Evolutionary conservation across 306 rosid species (phyloP).

Genomic region (Pueraria montana): DNA sequence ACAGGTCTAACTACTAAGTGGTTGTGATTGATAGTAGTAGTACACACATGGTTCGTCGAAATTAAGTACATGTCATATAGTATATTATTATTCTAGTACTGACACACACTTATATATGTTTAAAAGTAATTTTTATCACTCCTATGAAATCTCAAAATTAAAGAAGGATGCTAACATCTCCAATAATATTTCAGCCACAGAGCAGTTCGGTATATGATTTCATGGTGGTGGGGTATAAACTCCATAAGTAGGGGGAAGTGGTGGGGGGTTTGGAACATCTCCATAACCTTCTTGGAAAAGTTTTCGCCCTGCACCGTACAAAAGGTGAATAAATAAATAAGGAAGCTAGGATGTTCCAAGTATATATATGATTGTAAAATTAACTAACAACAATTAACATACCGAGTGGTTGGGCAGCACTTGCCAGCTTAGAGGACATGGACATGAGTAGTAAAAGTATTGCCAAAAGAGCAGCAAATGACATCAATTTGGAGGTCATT

Average conservation of each 20-base stretch:
- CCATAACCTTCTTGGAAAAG: neutral
- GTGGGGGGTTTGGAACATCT: no score
- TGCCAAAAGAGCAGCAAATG: constrained; percentile 23
- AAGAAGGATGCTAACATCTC: neutral
- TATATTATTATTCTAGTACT: no score
- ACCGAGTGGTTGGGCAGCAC: constrained; percentile 30
- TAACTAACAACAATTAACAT: neutral
- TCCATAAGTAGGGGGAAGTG: no score
- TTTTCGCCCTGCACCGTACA: neutral
- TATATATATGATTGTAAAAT: neutral
- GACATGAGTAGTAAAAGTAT: constrained; percentile 4
- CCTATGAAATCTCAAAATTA: neutral
- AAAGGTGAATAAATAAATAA: neutral
- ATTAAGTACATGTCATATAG: no score
- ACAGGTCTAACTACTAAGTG: no score
- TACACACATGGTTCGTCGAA: no score
- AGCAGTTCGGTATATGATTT: neutral
- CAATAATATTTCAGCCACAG: neutral
- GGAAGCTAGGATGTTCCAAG: no score
- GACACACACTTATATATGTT: neutral
- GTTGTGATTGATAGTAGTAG: no score
- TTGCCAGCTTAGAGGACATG: neutral
- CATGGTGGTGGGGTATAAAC: neutral
- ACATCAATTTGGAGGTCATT: constrained; percentile 29
- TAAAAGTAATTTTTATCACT: neutral